Evolutionary conservation across 768 basidiomycete species (phyloP).

Genomic region (Termitomyces sp.): DNA sequence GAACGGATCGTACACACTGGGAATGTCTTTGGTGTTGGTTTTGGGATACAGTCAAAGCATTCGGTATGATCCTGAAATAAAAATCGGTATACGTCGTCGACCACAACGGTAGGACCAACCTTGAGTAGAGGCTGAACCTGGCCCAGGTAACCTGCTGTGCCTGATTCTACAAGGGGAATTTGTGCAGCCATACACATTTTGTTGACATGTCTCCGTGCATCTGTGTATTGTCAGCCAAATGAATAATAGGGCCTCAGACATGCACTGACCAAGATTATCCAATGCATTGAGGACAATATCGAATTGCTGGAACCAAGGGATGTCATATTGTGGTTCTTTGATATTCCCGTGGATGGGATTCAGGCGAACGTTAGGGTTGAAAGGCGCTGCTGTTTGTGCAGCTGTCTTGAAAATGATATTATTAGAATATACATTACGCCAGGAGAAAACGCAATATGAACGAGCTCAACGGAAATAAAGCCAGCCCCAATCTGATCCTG

Average conservation of each 20-base stretch:
- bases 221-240: conserved; percentile 29
- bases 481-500: not conserved
- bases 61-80: conserved; percentile 73
- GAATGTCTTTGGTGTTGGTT: conserved; percentile 89
- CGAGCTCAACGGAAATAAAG: not conserved
- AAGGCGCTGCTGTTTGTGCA: conserved; percentile 73
- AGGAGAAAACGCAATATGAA: not conserved
- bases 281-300: conserved; percentile 93
- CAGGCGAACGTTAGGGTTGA: conserved; percentile 86
- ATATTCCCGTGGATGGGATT: conserved; percentile 92
- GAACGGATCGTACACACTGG: conserved; percentile 98
- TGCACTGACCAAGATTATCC: conserved; percentile 81
- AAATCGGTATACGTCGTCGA: not conserved
- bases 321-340: conserved; percentile 86
- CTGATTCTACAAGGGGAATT: conserved; percentile 91
- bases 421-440: not conserved
- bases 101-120: conserved; percentile 32
- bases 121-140: conserved; percentile 94
- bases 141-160: conserved; percentile 94
- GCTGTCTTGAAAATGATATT: conserved; percentile 60
- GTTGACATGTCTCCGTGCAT: conserved; percentile 94
- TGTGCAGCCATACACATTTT: conserved; percentile 94
- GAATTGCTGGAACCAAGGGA: conserved; percentile 87
- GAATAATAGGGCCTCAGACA: not conserved
- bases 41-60: conserved; percentile 95